Conservation (phyloP, 2,329 filamentous ascomycete genomes). For the Talaromyces funiculosus region DNA sequence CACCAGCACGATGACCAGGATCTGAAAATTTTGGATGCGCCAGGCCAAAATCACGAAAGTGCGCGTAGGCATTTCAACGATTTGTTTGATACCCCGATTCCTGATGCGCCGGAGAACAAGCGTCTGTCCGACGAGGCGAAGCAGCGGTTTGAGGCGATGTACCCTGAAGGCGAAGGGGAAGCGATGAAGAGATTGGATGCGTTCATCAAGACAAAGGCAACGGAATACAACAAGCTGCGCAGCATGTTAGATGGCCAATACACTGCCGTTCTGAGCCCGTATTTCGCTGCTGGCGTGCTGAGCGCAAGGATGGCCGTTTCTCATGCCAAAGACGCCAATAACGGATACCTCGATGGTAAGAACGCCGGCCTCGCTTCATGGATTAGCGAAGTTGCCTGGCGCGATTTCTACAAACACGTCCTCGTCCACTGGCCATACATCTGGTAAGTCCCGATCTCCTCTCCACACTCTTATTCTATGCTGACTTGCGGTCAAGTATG, state of each 20-base stretch:
- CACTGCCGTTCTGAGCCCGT: constrained; percentile 67
- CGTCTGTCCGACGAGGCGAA: constrained; percentile 54
- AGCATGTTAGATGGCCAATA: constrained; percentile 59
- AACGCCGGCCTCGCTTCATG: constrained; percentile 62
- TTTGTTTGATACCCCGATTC: constrained; percentile 59
- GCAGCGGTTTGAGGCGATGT: constrained; percentile 54
- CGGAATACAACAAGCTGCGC: constrained; percentile 57
- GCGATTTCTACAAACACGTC: constrained; percentile 85
- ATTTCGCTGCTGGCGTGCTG: constrained; percentile 64
- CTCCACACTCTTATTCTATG: constrained; percentile 8
- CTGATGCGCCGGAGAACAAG: constrained; percentile 60
- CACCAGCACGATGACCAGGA: constrained; percentile 60
- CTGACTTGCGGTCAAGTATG: constrained; percentile 45
- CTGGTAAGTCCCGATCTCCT: constrained; percentile 27
- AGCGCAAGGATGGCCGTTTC: constrained; percentile 62
- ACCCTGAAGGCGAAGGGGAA: constrained; percentile 71
- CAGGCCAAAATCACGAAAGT: constrained; percentile 49
- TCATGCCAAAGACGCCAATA: constrained; percentile 58
- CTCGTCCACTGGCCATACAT: constrained; percentile 76
- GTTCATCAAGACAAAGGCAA: constrained; percentile 62
- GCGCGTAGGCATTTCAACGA: constrained; percentile 46
- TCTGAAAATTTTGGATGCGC: constrained; percentile 56
- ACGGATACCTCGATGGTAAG: constrained; percentile 58
- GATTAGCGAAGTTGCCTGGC: constrained; percentile 80
- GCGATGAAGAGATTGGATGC: constrained; percentile 58